Percentiles rank a stretch among this genome's conserved stretches.
Evolutionary conservation across 2,329 filamentous ascomycete genomes (phyloP).

Genomic region (Penicillium expansum): DNA sequence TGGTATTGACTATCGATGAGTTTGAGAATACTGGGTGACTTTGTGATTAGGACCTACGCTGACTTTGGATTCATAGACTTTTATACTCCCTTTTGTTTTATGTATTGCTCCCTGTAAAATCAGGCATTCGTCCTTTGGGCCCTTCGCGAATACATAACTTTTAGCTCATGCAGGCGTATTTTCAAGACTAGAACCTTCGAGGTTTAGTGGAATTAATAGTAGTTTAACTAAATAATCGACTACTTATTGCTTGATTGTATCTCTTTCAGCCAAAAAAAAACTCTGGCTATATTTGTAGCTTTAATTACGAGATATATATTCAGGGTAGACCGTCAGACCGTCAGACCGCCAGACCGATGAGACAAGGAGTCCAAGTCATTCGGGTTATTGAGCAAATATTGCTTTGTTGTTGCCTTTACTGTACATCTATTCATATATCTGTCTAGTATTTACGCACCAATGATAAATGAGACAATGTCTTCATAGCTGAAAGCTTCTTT

Average conservation of each 20-base stretch:
- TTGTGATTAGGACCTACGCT: background rate
- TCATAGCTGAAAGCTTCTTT: background rate
- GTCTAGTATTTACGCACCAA: background rate
- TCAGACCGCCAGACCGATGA: too few species aligned
- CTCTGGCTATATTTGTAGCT: background rate
- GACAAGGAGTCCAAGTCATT: background rate
- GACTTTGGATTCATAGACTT: background rate
- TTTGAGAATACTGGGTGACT: background rate
- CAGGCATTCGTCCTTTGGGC: too few species aligned
- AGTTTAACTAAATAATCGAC: background rate
- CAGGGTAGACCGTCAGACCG: too few species aligned
- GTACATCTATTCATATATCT: background rate
- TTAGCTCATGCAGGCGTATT: background rate
- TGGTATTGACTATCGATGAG: background rate
- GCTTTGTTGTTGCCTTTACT: background rate
- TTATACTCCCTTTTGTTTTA: background rate
- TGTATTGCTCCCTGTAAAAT: background rate
- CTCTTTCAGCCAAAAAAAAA: background rate
- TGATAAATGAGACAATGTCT: background rate
- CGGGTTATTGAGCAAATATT: background rate
- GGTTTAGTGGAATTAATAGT: background rate
- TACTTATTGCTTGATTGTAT: background rate
- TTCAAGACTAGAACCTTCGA: background rate
- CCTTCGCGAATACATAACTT: background rate
- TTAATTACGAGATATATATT: too few species aligned